Conservation (phyloP, 2,329 filamentous ascomycete species). For the Colletotrichum siamense region DNA sequence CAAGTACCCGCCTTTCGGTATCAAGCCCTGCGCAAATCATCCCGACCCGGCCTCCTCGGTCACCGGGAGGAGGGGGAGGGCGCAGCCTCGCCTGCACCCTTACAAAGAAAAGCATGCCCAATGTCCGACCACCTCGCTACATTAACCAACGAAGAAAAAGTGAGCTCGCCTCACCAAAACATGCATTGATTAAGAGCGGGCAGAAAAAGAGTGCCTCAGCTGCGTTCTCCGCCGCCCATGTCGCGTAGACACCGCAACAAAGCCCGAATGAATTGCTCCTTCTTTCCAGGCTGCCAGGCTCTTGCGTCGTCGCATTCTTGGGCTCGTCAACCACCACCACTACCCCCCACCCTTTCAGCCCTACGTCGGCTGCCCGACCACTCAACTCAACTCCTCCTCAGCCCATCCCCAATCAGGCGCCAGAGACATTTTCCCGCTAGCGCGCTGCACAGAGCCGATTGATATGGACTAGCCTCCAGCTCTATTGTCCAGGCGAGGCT, state of each 20-base stretch:
- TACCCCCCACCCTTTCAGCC: slow-evolving; percentile 3
- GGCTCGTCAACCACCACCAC: background rate
- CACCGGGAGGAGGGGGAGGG: background rate
- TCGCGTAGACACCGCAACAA: background rate
- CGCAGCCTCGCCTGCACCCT: background rate
- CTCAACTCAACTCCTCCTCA: background rate
- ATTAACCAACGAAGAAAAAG: background rate
- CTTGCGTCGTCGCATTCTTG: background rate
- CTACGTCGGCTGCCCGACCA: slow-evolving; percentile 1
- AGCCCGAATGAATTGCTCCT: background rate
- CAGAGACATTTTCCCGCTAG: slow-evolving; percentile 10
- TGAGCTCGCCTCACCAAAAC: background rate
- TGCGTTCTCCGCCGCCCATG: background rate
- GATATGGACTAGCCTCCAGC: slow-evolving; percentile 10
- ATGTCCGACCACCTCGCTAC: background rate
- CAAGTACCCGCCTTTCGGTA: background rate
- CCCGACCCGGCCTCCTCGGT: background rate
- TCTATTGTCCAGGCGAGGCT: slow-evolving; percentile 21
- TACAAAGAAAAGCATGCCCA: background rate
- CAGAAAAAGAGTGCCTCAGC: background rate
- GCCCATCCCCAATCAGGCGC: background rate
- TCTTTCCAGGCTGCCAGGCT: background rate
- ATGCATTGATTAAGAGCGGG: background rate
- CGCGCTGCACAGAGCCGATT: background rate
- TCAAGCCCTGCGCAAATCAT: background rate